Conservation (phyloP, 2,329 filamentous ascomycete genomes). For the Sporothrix phasma region DNA sequence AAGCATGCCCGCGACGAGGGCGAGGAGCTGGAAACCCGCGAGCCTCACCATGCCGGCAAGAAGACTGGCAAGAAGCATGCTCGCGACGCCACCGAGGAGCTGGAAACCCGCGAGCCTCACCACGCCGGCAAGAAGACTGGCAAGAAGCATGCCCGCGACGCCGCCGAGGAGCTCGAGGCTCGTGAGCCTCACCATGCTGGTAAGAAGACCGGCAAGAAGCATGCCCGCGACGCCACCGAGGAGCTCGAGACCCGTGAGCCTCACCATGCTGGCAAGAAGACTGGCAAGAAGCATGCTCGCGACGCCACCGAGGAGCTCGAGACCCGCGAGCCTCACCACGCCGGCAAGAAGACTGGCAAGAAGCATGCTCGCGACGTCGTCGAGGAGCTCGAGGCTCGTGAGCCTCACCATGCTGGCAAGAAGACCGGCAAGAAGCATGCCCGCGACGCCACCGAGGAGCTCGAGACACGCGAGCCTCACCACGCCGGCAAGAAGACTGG, state of each 20-base stretch:
- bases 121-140: constrained; percentile 17
- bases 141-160: constrained; percentile 4
- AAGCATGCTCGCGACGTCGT: constrained; percentile 5
- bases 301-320: constrained; percentile 12
- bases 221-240: constrained; percentile 7
- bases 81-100: constrained; percentile 7
- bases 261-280: constrained; percentile 23
- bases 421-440: constrained; percentile 16
- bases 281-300: constrained; percentile 11
- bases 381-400: constrained; percentile 12
- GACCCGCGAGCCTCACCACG: constrained; percentile 20
- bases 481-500: constrained; percentile 18
- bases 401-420: constrained; percentile 20
- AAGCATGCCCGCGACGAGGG: background rate
- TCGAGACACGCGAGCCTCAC: constrained; percentile 17
- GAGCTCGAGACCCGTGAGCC: constrained; percentile 17
- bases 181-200: constrained; percentile 11
- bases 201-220: constrained; percentile 16
- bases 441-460: background rate
- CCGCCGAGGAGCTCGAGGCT: background rate
- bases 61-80: constrained; percentile 16
- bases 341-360: constrained; percentile 20
- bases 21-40: constrained; percentile 16
- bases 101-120: constrained; percentile 18
- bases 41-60: constrained; percentile 21